These are phyloP conservation scores for Penicillium verhagenii DNA, from an alignment of 495 filamentous ascomycete genomes.

Conservation along the genomic window DNA sequence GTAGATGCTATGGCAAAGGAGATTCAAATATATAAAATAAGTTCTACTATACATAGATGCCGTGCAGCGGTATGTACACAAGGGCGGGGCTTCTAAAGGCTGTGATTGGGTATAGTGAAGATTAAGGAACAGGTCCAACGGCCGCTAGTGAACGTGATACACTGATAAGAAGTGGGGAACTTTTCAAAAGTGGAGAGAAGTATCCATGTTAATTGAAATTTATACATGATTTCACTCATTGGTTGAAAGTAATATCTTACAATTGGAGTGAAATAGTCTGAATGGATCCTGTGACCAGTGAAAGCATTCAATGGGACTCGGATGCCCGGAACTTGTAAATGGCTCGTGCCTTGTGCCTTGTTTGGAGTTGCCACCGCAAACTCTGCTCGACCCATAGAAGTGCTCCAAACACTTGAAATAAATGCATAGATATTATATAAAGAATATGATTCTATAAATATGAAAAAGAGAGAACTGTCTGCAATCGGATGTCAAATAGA, in stretches of 20 bases:
- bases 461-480: no score
- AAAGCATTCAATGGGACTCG: neutral
- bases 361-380: neutral
- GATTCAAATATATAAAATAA: neutral
- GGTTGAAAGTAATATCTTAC: no score
- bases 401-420: neutral
- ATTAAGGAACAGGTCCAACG: conserved; percentile 7
- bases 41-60: neutral
- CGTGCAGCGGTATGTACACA: neutral
- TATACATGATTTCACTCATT: no score
- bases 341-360: neutral
- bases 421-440: no score
- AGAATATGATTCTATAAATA: no score
- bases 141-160: conserved; percentile 16
- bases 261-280: no score
- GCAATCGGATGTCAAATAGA: neutral
- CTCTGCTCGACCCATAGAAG: neutral
- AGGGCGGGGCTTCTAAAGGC: neutral
- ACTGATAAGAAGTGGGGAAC: no score
- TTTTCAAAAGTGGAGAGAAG: no score
- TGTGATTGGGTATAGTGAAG: conserved; percentile 9
- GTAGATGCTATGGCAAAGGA: neutral
- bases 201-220: no score
- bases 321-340: neutral
- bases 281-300: neutral